A percentile compares a stretch with the other conserved stretches of the same genome.
phyloP scores from a whole-genome alignment of 75 land plant genomes.

The Ceratopteris richardii region DNA sequence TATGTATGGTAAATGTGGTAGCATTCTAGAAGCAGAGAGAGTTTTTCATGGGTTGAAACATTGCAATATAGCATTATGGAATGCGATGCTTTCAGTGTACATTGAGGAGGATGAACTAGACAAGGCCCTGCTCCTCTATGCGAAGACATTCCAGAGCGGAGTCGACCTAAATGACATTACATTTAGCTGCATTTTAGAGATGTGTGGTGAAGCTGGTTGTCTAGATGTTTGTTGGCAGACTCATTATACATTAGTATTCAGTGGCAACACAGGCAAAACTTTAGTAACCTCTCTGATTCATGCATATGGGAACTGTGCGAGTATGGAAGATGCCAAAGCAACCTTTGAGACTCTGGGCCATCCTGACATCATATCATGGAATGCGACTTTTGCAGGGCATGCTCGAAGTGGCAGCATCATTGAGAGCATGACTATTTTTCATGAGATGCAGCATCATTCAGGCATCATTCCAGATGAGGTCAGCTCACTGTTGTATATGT shows the following conservation, averaged over 20 bases:
- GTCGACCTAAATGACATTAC: too few relatives aligned
- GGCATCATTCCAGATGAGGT: too few relatives aligned
- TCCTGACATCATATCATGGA: neutral
- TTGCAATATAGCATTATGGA: neutral
- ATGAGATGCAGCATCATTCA: too few relatives aligned
- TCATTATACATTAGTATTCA: neutral
- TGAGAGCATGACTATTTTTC: too few relatives aligned
- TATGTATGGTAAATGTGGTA: neutral
- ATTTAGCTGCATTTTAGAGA: neutral
- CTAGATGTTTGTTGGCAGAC: neutral
- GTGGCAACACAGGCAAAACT: neutral
- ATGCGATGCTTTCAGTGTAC: conserved; percentile 1
- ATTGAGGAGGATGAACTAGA: neutral
- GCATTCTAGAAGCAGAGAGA: neutral
- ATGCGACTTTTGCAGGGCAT: neutral
- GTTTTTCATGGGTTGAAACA: neutral
- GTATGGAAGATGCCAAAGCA: neutral
- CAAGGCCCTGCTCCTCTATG: neutral
- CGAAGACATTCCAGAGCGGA: neutral
- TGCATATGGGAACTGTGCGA: neutral
- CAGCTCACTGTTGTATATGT: too few relatives aligned
- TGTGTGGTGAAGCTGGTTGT: neutral
- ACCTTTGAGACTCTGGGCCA: neutral
- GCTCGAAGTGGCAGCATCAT: neutral
- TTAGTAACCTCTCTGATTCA: neutral